phyloP scores from a whole-genome alignment of 2,329 filamentous ascomycete genomes.

The Polytolypa hystricis region DNA sequence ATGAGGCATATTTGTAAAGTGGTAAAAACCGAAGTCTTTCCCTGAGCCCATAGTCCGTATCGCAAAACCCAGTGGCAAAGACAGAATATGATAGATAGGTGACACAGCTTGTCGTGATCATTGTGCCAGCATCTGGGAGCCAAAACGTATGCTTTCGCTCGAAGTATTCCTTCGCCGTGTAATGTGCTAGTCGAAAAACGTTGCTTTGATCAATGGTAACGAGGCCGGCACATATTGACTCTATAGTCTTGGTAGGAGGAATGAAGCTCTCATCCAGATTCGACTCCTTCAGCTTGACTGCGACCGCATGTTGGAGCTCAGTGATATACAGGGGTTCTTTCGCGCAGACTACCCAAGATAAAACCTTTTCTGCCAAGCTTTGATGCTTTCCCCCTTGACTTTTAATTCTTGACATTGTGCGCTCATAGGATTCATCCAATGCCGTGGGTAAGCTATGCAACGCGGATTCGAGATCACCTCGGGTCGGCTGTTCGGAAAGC shows the following conservation, averaged over 20 bases:
- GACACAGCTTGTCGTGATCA: slow-evolving; percentile 23
- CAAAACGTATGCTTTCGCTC: slow-evolving; percentile 17
- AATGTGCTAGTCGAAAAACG: slow-evolving; percentile 35
- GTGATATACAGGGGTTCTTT: not conserved
- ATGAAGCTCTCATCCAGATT: not conserved
- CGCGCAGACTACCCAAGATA: not conserved
- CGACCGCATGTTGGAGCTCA: not conserved
- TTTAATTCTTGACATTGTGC: slow-evolving; percentile 14
- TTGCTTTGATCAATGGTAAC: slow-evolving; percentile 31
- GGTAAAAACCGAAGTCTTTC: too few relatives aligned
- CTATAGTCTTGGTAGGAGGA: not conserved
- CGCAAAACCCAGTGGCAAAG: too few relatives aligned
- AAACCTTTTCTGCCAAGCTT: not conserved
- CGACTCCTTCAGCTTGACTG: not conserved
- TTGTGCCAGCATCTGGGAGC: slow-evolving; percentile 21
- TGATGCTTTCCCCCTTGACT: not conserved
- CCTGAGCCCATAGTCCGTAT: too few relatives aligned
- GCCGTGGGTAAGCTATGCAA: slow-evolving; percentile 21
- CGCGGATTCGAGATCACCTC: slow-evolving; percentile 27
- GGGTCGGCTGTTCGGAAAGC: slow-evolving; percentile 8
- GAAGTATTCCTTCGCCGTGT: slow-evolving; percentile 39
- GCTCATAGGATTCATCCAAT: slow-evolving; percentile 31
- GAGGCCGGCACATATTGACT: slow-evolving; percentile 29
- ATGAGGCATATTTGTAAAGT: too few relatives aligned
- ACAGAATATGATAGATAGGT: slow-evolving; percentile 27